Base-by-base conservation (phyloP, 176 grass and related monocot species). In the Oryza brachyantha region DNA sequence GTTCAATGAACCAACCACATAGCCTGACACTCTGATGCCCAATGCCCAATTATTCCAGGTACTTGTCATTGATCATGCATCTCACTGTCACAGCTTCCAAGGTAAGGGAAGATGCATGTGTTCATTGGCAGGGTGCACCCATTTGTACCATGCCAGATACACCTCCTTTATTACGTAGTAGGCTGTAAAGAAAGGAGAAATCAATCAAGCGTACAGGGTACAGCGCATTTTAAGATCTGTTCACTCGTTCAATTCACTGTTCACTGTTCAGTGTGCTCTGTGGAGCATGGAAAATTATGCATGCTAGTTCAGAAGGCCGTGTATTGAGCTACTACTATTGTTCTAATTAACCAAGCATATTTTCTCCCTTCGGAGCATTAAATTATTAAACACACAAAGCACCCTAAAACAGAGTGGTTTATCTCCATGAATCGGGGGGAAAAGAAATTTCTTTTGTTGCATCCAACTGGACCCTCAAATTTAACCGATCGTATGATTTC, bases 41-140 rank as follows among this genome's bases (percentile, higher is more conserved):
- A 64, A 22, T 25, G n/a, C 9, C 25, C 77, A 70, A 60, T 80
- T 70, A 70, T 70, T 58, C 17, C 29, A 67, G 29, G 50, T 35
- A 28, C 41, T 10, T 28, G n/a, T 46, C 63, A 45, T 17, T 21
- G 1, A 59, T 19, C 5, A 21, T 48, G 48, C 73, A 36, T 48
- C 13, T 43, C 31, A 29, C 28, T 22, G 46, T 43, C 31, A 29
- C 28, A 34, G 46, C 1, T 36, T 24, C 52, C 52, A 57, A 57
- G 52, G n/a, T 24, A 55, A 13, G 34, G 35, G 22, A 22, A 28
- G 35, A 75, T 29, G 24, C 22, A 7, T 21, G 54, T 17, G 66
- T 68, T 68, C n/a, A 8, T 26, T 27, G 22, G 66, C 37, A 41
- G 37, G 36, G 13, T 68, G 37, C 37, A 41, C 22, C 37, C 27